These are phyloP conservation scores for Ophiostoma novo-ulmi DNA, from an alignment of 2,329 filamentous ascomycete genomes.

Conservation along the genomic window DNA sequence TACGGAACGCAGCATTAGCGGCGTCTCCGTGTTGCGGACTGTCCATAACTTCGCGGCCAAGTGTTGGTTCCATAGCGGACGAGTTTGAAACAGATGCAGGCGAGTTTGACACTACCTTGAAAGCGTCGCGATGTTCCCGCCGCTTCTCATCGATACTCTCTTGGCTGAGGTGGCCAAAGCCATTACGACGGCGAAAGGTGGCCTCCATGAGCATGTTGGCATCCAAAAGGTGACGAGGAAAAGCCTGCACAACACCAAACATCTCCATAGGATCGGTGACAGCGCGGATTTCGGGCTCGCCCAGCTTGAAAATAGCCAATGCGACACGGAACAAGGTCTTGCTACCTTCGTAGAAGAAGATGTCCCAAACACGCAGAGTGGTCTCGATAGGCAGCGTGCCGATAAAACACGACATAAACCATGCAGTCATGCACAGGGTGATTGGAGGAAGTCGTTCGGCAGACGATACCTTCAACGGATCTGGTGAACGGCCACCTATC, in stretches of 20 bases:
- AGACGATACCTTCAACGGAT: slow-evolving; percentile 30
- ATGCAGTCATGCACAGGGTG: slow-evolving; percentile 85
- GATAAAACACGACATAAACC: slow-evolving; percentile 98
- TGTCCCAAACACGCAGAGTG: slow-evolving; percentile 88
- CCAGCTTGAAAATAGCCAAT: slow-evolving; percentile 83
- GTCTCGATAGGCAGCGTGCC: slow-evolving; percentile 88
- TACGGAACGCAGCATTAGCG: slow-evolving; percentile 28
- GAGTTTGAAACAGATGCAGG: slow-evolving; percentile 29
- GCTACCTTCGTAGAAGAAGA: slow-evolving; percentile 91
- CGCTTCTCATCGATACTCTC: slow-evolving; percentile 73
- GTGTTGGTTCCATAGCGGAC: slow-evolving; percentile 18
- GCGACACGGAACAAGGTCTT: slow-evolving; percentile 92
- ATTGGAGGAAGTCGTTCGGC: slow-evolving; percentile 70
- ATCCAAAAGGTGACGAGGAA: slow-evolving; percentile 76
- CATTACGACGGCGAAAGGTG: slow-evolving; percentile 73
- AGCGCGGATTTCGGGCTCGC: slow-evolving; percentile 72
- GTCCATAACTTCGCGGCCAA: slow-evolving; percentile 7
- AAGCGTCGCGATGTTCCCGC: slow-evolving; percentile 56
- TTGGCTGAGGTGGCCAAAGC: slow-evolving; percentile 76
- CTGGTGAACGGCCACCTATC: slow-evolving; percentile 39
- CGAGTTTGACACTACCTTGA: slow-evolving; percentile 44
- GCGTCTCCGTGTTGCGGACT: neutral
- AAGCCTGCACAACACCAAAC: slow-evolving; percentile 85
- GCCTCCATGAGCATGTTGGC: slow-evolving; percentile 76
- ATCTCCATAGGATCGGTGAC: slow-evolving; percentile 89